These are phyloP conservation scores for Quillaja saponaria DNA, from an alignment of 306 rosid species.

Conservation along the genomic window DNA sequence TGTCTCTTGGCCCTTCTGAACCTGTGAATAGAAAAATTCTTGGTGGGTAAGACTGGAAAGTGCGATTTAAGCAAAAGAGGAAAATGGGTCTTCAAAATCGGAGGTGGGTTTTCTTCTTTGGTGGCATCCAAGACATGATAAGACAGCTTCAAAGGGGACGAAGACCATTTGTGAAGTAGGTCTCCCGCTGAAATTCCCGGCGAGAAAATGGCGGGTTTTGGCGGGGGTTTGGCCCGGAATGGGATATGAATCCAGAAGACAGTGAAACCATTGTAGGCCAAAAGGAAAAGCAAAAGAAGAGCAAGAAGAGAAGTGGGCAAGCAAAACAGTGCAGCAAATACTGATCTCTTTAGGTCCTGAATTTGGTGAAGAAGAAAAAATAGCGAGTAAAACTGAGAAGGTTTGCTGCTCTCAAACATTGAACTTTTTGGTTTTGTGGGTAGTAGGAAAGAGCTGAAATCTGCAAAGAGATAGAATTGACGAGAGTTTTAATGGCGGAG, in stretches of 20 bases:
- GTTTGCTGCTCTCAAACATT: slow-evolving; percentile 29
- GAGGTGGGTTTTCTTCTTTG: slow-evolving; percentile 41
- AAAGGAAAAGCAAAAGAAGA: slow-evolving; percentile 55
- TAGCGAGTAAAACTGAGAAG: slow-evolving; percentile 3
- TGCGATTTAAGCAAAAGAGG: slow-evolving; percentile 29
- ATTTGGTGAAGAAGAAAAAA: slow-evolving; percentile 29
- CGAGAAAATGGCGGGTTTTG: slow-evolving; percentile 19
- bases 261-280: slow-evolving; percentile 61
- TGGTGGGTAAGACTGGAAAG: slow-evolving; percentile 1
- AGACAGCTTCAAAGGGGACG: slow-evolving; percentile 36
- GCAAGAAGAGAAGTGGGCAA: slow-evolving; percentile 58
- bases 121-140: slow-evolving; percentile 43
- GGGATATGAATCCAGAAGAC: slow-evolving; percentile 52
- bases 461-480: slow-evolving; percentile 3
- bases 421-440: background rate
- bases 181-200: slow-evolving; percentile 12
- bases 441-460: background rate
- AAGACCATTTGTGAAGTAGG: slow-evolving; percentile 29
- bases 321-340: slow-evolving; percentile 40
- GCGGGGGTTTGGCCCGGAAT: slow-evolving; percentile 28
- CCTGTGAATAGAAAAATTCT: slow-evolving; percentile 17
- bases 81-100: slow-evolving; percentile 28
- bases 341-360: slow-evolving; percentile 39
- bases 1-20: slow-evolving; percentile 36
- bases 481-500: slow-evolving; percentile 39